Evolutionary conservation across 768 basidiomycete species (phyloP).

Genomic region (Mycena floridula): DNA sequence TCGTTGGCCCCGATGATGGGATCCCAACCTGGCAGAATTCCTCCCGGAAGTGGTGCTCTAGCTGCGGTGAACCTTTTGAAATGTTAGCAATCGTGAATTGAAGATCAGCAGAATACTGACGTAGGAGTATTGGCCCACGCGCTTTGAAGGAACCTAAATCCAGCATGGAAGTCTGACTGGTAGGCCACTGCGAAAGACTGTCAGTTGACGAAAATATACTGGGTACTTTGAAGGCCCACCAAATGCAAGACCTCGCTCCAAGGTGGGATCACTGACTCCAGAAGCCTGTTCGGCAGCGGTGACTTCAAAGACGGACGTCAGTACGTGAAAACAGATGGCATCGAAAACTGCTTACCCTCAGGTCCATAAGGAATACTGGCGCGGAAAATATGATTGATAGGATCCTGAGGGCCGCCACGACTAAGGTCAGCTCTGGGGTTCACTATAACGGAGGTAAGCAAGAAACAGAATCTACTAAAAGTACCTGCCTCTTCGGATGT

Average conservation of each 20-base stretch:
- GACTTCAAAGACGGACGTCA: conserved; percentile 7
- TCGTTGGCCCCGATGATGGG: conserved; percentile 32
- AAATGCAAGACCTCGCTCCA: background rate
- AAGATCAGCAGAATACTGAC: too few species aligned
- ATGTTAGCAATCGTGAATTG: background rate
- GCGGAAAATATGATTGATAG: conserved; percentile 22
- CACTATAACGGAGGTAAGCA: too few species aligned
- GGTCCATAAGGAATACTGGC: conserved; percentile 24
- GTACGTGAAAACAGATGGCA: background rate
- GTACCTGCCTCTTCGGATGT: conserved; percentile 42
- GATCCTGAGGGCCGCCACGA: conserved; percentile 7
- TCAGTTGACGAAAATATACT: background rate
- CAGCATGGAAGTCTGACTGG: conserved; percentile 22
- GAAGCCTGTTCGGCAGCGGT: background rate
- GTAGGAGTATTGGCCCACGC: conserved; percentile 24
- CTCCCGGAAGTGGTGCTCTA: background rate
- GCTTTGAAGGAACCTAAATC: conserved; percentile 27
- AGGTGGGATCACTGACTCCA: background rate
- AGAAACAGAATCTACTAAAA: too few species aligned
- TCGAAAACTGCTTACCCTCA: conserved; percentile 9
- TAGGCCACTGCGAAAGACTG: conserved; percentile 15
- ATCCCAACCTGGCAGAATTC: conserved; percentile 30
- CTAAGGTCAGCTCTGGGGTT: conserved; percentile 39
- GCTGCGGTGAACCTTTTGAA: background rate
- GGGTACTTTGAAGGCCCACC: background rate